These are phyloP conservation scores for Albifimbria verrucaria DNA, from an alignment of 2,329 filamentous ascomycete species.

Conservation along the genomic window DNA sequence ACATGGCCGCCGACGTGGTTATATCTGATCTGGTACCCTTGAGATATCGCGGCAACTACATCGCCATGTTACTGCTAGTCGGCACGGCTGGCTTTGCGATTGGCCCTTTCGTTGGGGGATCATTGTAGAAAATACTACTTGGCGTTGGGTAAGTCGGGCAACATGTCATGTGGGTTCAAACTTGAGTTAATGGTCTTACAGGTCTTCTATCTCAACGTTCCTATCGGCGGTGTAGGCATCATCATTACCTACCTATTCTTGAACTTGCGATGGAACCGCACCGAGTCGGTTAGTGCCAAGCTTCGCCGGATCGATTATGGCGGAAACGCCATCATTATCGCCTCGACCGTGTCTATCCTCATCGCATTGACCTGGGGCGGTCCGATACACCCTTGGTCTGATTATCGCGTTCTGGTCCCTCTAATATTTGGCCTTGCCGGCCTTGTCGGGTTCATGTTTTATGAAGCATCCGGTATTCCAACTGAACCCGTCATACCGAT, in stretches of 20 bases:
- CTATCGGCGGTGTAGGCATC: conserved; percentile 32
- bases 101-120: conserved; percentile 30
- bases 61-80: conserved; percentile 28
- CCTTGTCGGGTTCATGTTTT: conserved; percentile 13
- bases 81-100: conserved; percentile 30
- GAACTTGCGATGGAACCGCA: conserved; percentile 26
- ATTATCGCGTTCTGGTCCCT: conserved; percentile 34
- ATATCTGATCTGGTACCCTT: conserved; percentile 47
- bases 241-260: too few species aligned
- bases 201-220: conserved; percentile 44
- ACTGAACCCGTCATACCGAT: conserved; percentile 20
- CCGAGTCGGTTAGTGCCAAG: conserved; percentile 19
- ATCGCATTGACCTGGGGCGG: conserved; percentile 43
- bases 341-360: conserved; percentile 35
- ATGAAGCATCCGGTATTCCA: conserved; percentile 15
- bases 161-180: not conserved
- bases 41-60: conserved; percentile 40
- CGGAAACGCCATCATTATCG: conserved; percentile 41
- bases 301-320: conserved; percentile 38
- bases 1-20: conserved; percentile 29
- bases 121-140: conserved; percentile 25
- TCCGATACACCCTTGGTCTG: conserved; percentile 37
- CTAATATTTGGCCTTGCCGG: conserved; percentile 28
- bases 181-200: conserved; percentile 3
- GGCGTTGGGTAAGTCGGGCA: conserved; percentile 33